Percentiles rank a stretch among this genome's conserved stretches.
phyloP scores from a whole-genome alignment of 768 basidiomycete genomes.

The Russula earlei region DNA sequence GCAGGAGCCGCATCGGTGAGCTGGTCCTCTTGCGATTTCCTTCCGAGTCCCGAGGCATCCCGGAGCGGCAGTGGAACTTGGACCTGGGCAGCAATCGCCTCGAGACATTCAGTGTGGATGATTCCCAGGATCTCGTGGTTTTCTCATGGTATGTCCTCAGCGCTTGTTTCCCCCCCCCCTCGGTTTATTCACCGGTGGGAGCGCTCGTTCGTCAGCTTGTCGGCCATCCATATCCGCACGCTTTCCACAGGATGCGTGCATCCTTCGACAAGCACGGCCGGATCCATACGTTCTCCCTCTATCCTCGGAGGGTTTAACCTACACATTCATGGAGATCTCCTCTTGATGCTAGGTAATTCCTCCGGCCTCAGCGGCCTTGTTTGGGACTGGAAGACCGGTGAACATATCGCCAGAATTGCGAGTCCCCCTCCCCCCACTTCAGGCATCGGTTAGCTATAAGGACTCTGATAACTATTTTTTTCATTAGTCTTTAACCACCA shows the following conservation, averaged over 20 bases:
- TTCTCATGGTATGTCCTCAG: background rate
- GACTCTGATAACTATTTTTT: background rate
- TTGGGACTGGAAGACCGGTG: slow-evolving; percentile 4
- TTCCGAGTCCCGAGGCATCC: background rate
- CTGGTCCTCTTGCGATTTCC: slow-evolving; percentile 2
- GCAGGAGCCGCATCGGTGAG: background rate
- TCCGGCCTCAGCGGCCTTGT: background rate
- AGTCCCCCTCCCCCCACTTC: background rate
- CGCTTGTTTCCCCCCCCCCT: background rate
- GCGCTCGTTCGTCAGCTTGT: background rate
- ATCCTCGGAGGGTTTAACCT: background rate
- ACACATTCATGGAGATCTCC: background rate
- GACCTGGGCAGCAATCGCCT: background rate
- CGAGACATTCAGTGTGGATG: background rate
- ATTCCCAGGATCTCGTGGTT: slow-evolving; percentile 6
- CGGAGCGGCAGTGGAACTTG: background rate
- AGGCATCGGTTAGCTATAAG: too few relatives aligned
- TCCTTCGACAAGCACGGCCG: slow-evolving; percentile 1
- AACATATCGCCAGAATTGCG: background rate
- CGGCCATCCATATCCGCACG: background rate
- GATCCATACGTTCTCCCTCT: background rate
- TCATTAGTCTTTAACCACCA: background rate
- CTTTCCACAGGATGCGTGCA: slow-evolving; percentile 5
- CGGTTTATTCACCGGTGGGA: background rate
- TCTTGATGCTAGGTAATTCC: background rate